Evolutionary conservation across 192 early-diverging fungal species (phyloP).

Genomic region (Coemansia sp.): DNA sequence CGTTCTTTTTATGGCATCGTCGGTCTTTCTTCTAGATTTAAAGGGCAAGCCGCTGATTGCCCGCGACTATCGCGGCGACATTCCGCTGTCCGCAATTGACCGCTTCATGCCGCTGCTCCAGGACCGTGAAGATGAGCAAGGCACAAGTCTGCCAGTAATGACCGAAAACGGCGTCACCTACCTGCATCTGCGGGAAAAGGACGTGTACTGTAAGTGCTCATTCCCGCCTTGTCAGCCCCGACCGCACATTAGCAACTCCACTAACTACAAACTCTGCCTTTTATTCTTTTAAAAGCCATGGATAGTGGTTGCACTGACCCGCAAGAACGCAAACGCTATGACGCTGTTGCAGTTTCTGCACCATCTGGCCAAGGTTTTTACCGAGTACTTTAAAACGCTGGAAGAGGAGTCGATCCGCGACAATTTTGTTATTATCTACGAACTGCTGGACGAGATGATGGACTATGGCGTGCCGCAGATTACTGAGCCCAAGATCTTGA

Average conservation of each 20-base stretch:
- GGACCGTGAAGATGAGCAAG: conserved; percentile 91
- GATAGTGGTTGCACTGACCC: conserved; percentile 84
- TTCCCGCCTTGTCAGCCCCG: not conserved
- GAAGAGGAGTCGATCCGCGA: conserved; percentile 89
- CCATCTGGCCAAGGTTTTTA: conserved; percentile 88
- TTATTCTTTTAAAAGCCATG: not conserved
- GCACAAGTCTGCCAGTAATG: conserved; percentile 84
- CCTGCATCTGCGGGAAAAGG: conserved; percentile 93
- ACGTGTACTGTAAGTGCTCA: conserved; percentile 79
- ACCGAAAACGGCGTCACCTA: conserved; percentile 96
- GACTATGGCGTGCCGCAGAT: conserved; percentile 89
- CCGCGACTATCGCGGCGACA: conserved; percentile 96
- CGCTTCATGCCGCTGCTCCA: conserved; percentile 97
- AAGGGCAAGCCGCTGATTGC: conserved; percentile 99
- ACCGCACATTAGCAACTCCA: not conserved
- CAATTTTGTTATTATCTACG: conserved; percentile 91
- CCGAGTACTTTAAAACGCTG: conserved; percentile 88
- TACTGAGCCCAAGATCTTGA: conserved; percentile 83
- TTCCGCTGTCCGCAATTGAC: conserved; percentile 93
- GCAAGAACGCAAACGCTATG: conserved; percentile 97
- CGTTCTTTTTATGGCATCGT: conserved; percentile 56
- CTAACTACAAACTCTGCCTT: not conserved
- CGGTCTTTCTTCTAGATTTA: conserved; percentile 92
- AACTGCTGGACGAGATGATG: conserved; percentile 91
- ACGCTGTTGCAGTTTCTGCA: conserved; percentile 94